A percentile compares a stretch with the other conserved stretches of the same genome.
Conservation (phyloP, 2,329 filamentous ascomycete genomes). For the Fusarium piperis region DNA sequence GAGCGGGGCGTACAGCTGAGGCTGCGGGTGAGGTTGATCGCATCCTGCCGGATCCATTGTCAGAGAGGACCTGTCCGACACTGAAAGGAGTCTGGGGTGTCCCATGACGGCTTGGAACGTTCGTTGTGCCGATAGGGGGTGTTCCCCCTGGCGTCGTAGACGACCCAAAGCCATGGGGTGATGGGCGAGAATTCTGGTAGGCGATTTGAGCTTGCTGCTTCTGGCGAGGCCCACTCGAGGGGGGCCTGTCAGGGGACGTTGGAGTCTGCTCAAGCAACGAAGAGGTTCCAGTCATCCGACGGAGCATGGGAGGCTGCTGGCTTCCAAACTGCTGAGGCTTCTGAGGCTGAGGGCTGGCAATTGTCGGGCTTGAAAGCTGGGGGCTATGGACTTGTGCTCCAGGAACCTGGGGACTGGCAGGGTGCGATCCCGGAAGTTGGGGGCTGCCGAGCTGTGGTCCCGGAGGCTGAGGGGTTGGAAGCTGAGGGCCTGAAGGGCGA, state of each 20-base stretch:
- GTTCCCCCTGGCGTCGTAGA: slow-evolving; percentile 30
- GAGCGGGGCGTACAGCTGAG: slow-evolving; percentile 24
- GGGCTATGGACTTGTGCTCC: neutral
- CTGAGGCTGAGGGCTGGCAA: slow-evolving; percentile 34
- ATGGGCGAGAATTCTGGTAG: slow-evolving; percentile 26
- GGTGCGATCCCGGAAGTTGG: slow-evolving; percentile 8
- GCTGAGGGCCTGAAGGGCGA: slow-evolving; percentile 13
- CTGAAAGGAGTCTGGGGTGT: slow-evolving; percentile 29
- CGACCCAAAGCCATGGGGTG: slow-evolving; percentile 19
- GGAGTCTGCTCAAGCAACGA: slow-evolving; percentile 31
- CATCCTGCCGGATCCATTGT: slow-evolving; percentile 16
- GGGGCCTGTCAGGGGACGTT: slow-evolving; percentile 14
- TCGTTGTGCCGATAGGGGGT: slow-evolving; percentile 15
- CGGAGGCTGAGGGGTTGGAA: slow-evolving; percentile 17
- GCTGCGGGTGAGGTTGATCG: slow-evolving; percentile 28
- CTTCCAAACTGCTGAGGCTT: slow-evolving; percentile 21
- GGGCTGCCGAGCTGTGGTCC: slow-evolving; percentile 8
- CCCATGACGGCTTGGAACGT: slow-evolving; percentile 11
- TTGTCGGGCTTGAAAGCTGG: slow-evolving; percentile 3
- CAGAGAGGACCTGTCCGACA: slow-evolving; percentile 5
- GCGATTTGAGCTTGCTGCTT: slow-evolving; percentile 16
- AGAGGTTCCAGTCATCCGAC: slow-evolving; percentile 25
- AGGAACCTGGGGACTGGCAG: slow-evolving; percentile 11
- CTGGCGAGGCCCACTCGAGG: slow-evolving; percentile 10
- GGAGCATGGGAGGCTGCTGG: slow-evolving; percentile 21